Conservation (phyloP, 108 stramenopile genomes). For the Mediolabrus comicus region DNA sequence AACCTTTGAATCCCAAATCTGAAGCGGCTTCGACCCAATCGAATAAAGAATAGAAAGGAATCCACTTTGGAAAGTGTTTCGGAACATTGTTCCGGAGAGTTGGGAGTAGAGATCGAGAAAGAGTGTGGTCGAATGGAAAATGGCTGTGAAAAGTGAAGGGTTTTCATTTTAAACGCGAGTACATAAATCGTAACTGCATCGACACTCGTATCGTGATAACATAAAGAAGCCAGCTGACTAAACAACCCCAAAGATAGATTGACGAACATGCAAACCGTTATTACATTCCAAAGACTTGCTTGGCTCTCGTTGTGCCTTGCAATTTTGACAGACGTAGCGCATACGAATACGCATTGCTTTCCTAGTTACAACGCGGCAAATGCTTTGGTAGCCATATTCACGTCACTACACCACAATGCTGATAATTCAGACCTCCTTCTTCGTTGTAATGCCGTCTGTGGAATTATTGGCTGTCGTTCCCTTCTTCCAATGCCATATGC, state of each 20-base stretch:
- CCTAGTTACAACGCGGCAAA: conserved; percentile 17
- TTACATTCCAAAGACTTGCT: conserved; percentile 13
- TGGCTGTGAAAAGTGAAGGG: neutral
- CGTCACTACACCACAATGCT: conserved; percentile 6
- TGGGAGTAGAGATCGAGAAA: neutral
- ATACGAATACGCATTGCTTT: conserved; percentile 13
- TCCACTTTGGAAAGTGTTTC: conserved; percentile 92
- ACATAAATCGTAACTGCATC: neutral
- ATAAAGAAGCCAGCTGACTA: too few relatives aligned
- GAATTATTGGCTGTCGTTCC: conserved; percentile 18
- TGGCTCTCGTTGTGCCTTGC: conserved; percentile 21
- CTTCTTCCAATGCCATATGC: conserved; percentile 25
- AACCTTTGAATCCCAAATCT: conserved; percentile 89
- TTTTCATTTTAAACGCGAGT: neutral
- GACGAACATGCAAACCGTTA: neutral
- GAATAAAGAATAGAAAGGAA: conserved; percentile 91
- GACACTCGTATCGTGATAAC: neutral
- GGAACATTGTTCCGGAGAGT: conserved; percentile 73
- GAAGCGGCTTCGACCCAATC: conserved; percentile 89
- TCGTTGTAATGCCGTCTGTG: neutral
- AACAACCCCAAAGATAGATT: neutral
- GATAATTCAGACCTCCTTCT: conserved; percentile 8
- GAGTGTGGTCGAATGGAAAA: neutral
- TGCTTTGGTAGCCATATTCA: conserved; percentile 14
- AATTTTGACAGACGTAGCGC: conserved; percentile 8